Conservation (phyloP, 192 early-diverging fungal genomes). For the Allomyces macrogynus region DNA sequence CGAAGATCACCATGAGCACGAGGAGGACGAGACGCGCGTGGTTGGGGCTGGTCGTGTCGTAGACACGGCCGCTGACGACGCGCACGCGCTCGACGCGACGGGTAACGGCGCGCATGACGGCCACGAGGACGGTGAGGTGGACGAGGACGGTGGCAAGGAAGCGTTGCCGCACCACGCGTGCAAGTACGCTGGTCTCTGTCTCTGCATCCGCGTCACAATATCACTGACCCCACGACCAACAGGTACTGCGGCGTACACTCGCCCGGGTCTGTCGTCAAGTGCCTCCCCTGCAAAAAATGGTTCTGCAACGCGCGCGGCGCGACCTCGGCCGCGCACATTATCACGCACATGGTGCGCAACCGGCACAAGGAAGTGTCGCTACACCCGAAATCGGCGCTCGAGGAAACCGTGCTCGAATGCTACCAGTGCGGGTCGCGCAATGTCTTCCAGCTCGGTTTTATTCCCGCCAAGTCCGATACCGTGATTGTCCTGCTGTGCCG, state of each 20-base stretch:
- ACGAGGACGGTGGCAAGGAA: neutral
- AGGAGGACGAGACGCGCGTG: neutral
- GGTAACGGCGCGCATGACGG: neutral
- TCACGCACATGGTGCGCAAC: conserved; percentile 79
- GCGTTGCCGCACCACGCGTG: neutral
- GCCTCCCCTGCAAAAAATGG: conserved; percentile 81
- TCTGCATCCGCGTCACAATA: no score
- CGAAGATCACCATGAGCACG: neutral
- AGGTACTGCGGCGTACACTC: conserved; percentile 90
- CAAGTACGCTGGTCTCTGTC: neutral
- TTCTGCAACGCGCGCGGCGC: conserved; percentile 88
- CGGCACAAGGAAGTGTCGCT: conserved; percentile 88
- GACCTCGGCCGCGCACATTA: conserved; percentile 82
- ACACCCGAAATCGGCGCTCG: conserved; percentile 79
- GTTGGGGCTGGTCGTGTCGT: neutral
- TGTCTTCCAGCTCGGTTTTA: conserved; percentile 90
- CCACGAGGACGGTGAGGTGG: neutral
- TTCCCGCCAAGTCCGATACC: conserved; percentile 93
- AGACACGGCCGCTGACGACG: neutral
- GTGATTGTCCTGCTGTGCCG: conserved; percentile 93
- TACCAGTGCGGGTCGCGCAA: conserved; percentile 93
- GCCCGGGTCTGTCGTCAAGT: conserved; percentile 70
- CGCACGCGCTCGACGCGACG: neutral
- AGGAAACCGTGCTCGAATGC: conserved; percentile 86
- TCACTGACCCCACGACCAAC: neutral